These are phyloP conservation scores for Fusarium agapanthi DNA, from an alignment of 2,329 filamentous ascomycete genomes.

Conservation along the genomic window DNA sequence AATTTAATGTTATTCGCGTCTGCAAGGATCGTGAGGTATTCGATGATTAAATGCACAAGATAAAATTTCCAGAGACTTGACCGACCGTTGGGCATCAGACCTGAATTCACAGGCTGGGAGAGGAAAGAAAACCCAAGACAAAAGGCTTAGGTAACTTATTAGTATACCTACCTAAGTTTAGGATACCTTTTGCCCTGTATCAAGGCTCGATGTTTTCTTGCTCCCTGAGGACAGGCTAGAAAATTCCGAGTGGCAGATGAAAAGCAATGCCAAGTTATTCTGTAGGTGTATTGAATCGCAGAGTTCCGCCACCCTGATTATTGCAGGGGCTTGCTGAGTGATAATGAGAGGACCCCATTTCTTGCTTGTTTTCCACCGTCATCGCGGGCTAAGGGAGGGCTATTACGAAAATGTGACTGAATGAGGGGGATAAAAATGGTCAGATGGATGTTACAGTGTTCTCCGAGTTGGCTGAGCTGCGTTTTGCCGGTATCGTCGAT, in stretches of 20 bases:
- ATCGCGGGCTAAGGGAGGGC: constrained; percentile 21
- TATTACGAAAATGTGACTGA: neutral
- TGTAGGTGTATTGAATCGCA: constrained; percentile 13
- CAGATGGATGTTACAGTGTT: neutral
- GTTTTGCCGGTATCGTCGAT: neutral
- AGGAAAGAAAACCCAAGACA: too few relatives aligned
- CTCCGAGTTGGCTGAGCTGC: neutral
- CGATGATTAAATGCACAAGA: neutral
- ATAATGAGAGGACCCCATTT: constrained; percentile 16
- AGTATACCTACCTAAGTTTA: too few relatives aligned
- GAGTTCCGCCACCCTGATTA: constrained; percentile 30
- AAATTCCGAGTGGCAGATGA: neutral
- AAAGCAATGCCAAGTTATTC: constrained; percentile 21
- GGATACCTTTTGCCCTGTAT: too few relatives aligned
- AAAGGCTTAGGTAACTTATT: too few relatives aligned
- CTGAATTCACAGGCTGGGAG: neutral
- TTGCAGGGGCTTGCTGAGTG: constrained; percentile 23
- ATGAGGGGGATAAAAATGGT: neutral
- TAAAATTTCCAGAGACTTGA: neutral
- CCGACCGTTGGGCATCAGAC: neutral
- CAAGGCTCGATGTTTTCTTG: too few relatives aligned
- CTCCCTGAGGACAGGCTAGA: neutral
- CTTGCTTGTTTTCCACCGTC: constrained; percentile 24
- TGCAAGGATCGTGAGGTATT: neutral
- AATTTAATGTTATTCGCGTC: neutral